These are phyloP conservation scores for Pseudogymnoascus sp. DNA, from an alignment of 2,329 filamentous ascomycete species.

Conservation along the genomic window DNA sequence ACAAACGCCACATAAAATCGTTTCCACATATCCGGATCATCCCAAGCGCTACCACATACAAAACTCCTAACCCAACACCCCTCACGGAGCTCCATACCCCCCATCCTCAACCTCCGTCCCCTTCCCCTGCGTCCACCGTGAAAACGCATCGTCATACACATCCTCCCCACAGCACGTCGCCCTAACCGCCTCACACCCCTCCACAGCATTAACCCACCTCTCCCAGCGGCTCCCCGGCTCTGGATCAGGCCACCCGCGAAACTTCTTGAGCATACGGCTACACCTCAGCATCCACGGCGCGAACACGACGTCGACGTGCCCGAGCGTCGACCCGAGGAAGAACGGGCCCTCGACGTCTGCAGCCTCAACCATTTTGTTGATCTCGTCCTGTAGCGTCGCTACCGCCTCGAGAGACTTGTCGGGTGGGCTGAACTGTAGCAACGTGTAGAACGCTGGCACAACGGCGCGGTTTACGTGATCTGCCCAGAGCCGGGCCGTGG, in stretches of 20 bases:
- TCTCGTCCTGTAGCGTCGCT: constrained; percentile 55
- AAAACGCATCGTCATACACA: background rate
- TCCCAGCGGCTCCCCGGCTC: constrained; percentile 29
- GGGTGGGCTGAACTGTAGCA: background rate
- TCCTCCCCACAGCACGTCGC: constrained; percentile 22
- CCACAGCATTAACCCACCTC: constrained; percentile 31
- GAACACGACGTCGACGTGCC: constrained; percentile 32
- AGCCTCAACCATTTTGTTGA: constrained; percentile 38
- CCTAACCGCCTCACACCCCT: constrained; percentile 30
- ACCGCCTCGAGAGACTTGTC: constrained; percentile 50
- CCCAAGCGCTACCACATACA: background rate
- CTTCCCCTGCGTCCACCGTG: background rate
- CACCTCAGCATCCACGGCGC: constrained; percentile 34
- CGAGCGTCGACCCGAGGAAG: constrained; percentile 28
- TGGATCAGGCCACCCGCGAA: constrained; percentile 32
- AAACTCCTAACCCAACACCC: background rate
- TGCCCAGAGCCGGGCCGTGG: constrained; percentile 70
- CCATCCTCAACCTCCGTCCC: background rate
- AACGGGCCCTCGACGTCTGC: constrained; percentile 28
- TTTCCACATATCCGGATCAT: background rate
- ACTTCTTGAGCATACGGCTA: constrained; percentile 30
- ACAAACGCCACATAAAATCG: constrained; percentile 3
- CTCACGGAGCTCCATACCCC: background rate
- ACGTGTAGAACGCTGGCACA: constrained; percentile 62
- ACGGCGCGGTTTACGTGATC: constrained; percentile 66